Evolutionary conservation across 2,329 filamentous ascomycete species (phyloP).

Genomic region (Iodosphaeria phyllophila): DNA sequence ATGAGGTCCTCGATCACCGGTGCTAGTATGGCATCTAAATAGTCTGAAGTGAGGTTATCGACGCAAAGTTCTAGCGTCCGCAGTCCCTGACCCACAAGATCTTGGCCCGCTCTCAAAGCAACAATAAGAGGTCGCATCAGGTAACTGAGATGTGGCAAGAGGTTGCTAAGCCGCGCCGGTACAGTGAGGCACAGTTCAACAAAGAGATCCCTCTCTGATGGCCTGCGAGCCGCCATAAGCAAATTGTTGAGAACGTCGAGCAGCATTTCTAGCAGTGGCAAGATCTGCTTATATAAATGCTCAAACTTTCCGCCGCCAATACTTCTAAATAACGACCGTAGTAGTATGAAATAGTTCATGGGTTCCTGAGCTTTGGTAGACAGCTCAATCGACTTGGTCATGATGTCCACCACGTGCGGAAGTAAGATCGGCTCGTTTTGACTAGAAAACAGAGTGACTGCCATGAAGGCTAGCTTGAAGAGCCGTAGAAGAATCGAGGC

Average conservation of each 20-base stretch:
- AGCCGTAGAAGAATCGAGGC: slow-evolving; percentile 82
- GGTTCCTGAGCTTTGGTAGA: slow-evolving; percentile 92
- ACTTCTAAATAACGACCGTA: slow-evolving; percentile 83
- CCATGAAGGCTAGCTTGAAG: slow-evolving; percentile 99
- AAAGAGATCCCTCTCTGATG: slow-evolving; percentile 81
- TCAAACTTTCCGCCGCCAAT: slow-evolving; percentile 97
- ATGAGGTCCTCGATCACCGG: slow-evolving; percentile 97
- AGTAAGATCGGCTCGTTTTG: slow-evolving; percentile 93
- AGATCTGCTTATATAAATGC: slow-evolving; percentile 92
- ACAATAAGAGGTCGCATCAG: slow-evolving; percentile 97
- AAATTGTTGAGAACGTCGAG: slow-evolving; percentile 94
- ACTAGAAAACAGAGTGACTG: slow-evolving; percentile 81
- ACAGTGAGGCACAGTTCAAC: slow-evolving; percentile 95
- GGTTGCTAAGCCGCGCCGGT: slow-evolving; percentile 79
- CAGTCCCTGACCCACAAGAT: slow-evolving; percentile 85
- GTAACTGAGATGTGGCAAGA: slow-evolving; percentile 87
- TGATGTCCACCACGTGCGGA: slow-evolving; percentile 91
- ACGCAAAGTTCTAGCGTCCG: slow-evolving; percentile 91
- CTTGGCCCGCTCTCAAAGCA: slow-evolving; percentile 73
- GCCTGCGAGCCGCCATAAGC: slow-evolving; percentile 75
- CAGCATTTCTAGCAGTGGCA: slow-evolving; percentile 92
- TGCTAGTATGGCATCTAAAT: slow-evolving; percentile 96
- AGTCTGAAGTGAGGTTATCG: slow-evolving; percentile 94
- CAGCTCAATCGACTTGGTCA: slow-evolving; percentile 90
- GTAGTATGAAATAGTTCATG: slow-evolving; percentile 93